Evolutionary conservation across 805 yeast species (phyloP).

Genomic region (Spathaspora hagerdaliae): DNA sequence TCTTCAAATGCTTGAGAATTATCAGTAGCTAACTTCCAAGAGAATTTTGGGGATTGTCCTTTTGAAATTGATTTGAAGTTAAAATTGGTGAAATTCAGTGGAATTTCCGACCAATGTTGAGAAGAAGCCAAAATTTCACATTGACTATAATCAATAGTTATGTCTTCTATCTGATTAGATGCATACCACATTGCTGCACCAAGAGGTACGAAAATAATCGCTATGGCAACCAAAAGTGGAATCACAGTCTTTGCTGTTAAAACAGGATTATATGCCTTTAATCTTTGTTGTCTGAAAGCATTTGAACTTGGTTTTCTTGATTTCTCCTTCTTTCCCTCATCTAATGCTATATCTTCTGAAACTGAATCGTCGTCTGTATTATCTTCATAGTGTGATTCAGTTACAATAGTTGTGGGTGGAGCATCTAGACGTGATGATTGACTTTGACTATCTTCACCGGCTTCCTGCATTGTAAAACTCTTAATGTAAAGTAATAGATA

Average conservation of each 20-base stretch:
- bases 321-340: conserved; percentile 37
- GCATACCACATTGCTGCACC: conserved; percentile 49
- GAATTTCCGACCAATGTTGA: conserved; percentile 31
- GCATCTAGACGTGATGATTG: too few species aligned
- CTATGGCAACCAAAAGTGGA: conserved; percentile 35
- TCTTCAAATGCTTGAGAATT: conserved; percentile 45
- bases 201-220: conserved; percentile 38
- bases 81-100: conserved; percentile 36
- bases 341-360: conserved; percentile 39
- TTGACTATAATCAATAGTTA: conserved; percentile 38
- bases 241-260: conserved; percentile 40
- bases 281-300: conserved; percentile 54
- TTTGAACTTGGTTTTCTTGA: conserved; percentile 62
- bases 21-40: conserved; percentile 36
- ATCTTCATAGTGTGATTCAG: conserved; percentile 2
- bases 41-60: conserved; percentile 17
- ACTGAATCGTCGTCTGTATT: conserved; percentile 43
- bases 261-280: conserved; percentile 47
- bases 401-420: too few species aligned
- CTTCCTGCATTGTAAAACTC: too few species aligned
- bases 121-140: conserved; percentile 33
- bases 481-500: too few species aligned
- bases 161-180: conserved; percentile 33
- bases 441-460: too few species aligned
- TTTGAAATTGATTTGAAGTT: conserved; percentile 24